These are phyloP conservation scores for Coemansia sp. DNA, from an alignment of 371 early-diverging fungal species.

Conservation along the genomic window DNA sequence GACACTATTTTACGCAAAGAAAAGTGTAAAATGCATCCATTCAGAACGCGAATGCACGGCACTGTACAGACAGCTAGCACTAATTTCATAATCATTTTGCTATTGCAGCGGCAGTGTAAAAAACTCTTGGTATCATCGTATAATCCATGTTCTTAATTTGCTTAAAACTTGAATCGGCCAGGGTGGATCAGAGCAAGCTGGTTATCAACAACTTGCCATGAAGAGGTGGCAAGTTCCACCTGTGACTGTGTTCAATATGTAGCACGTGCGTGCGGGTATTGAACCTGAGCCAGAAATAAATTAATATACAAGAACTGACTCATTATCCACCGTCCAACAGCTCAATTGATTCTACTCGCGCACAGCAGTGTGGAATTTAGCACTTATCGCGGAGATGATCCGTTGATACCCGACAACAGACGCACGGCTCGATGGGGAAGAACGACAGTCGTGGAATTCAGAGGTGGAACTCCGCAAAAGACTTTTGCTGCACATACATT, in stretches of 20 bases:
- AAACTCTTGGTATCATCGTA: not conserved
- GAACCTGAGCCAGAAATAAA: not conserved
- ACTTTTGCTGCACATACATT: not conserved
- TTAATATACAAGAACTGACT: not conserved
- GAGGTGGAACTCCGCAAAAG: constrained; percentile 4
- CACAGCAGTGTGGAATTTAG: not conserved
- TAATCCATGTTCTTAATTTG: not conserved
- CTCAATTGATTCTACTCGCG: not conserved
- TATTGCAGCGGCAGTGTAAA: no score
- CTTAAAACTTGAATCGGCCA: not conserved
- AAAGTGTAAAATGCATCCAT: no score
- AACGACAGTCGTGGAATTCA: not conserved
- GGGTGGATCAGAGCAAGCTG: not conserved
- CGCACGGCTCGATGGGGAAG: not conserved
- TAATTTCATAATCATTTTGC: no score
- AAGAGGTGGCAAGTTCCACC: not conserved
- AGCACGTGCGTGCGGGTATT: not conserved
- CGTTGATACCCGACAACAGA: not conserved
- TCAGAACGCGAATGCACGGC: no score
- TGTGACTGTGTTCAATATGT: not conserved
- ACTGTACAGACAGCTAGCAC: no score
- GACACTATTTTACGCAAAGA: not conserved
- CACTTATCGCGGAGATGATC: not conserved
- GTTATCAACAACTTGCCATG: not conserved
- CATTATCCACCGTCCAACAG: not conserved